Evolutionary conservation across 1,139 yeast species (phyloP), one percentile per base, ranked within the genome.

Genomic region (Yamadazyma spencermartinsiae): DNA sequence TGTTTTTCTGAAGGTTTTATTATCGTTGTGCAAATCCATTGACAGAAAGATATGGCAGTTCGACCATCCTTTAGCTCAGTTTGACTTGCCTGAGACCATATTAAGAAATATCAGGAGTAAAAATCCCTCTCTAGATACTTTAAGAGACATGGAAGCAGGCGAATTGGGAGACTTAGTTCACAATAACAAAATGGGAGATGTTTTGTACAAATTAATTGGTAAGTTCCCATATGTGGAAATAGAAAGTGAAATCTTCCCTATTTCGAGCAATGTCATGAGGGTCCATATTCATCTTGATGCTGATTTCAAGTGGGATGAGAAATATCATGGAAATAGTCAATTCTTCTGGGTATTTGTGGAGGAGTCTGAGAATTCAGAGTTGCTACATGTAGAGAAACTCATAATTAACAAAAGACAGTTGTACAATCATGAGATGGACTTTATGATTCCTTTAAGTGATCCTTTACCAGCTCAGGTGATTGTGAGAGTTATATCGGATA

Each of bases 291-390:
- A 65, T 15, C 63, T 92, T 20, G 79, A 73, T 31, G 82, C 96
- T 1, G 94, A 86, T 51, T 89, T 89, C 56, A 63, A 69, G 3
- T 92, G 98, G 98, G 96, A 87, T 59, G 79, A 72, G 33, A 76
- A 75, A 39, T 68, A 77, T 41, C 98, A 94, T 58, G 96, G 96
- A 0, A 79, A 75, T 46, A 85, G 87, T 3, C 95, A 89, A 56
- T 76, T 81, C 51, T 94, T 90, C 54, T 94, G 98, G 98, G 73
- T 94, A 3, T 75, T 92, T 51, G 95, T 90, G 10, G 96, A 89
- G 59, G 94, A 84, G 47, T 86, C 94, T 17, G 83, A 85, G 39
- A 80, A 82, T 35, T 76, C 85, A 1, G 78, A 77, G 44, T 78
- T 94, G 31, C 61, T 90, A 14, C 97, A 94, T 55, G 85, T 82